Conservation (phyloP, 257 asterid species). For the Solanum pinnatisectum region DNA sequence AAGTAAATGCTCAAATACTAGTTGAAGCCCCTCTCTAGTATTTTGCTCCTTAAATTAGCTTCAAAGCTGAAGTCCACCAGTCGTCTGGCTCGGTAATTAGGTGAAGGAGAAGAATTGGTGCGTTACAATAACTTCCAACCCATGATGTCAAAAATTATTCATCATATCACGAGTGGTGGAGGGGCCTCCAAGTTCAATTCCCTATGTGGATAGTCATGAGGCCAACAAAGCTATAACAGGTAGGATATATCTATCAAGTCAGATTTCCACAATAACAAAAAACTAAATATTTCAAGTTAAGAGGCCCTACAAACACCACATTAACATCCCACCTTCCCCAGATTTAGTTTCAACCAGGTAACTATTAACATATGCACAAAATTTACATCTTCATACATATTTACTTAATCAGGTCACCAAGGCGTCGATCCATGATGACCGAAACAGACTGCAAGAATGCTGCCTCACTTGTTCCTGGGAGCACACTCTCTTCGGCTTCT, state of each 20-base stretch:
- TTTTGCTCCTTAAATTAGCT: not conserved
- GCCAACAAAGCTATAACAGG: not conserved
- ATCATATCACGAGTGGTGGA: not conserved
- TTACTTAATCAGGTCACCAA: slow-evolving; percentile 14
- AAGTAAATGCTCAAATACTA: no score
- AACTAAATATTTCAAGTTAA: not conserved
- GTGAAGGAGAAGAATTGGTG: not conserved
- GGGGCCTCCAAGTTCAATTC: not conserved
- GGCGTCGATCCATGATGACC: slow-evolving; percentile 40
- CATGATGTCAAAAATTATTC: not conserved
- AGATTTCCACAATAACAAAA: not conserved
- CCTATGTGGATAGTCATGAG: not conserved
- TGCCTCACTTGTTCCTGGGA: slow-evolving; percentile 48
- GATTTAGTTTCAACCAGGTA: not conserved
- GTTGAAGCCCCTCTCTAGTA: not conserved
- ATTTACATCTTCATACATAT: not conserved
- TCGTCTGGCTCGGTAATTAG: not conserved
- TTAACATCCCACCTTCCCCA: not conserved
- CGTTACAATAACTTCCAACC: not conserved
- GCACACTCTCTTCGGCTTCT: slow-evolving; percentile 45
- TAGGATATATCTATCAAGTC: not conserved
- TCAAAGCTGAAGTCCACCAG: not conserved
- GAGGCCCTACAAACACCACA: not conserved
- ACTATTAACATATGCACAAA: not conserved
- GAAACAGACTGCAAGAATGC: slow-evolving; percentile 47